Conservation (phyloP, 208 protist genomes). For the Leptomonas seymouri region DNA sequence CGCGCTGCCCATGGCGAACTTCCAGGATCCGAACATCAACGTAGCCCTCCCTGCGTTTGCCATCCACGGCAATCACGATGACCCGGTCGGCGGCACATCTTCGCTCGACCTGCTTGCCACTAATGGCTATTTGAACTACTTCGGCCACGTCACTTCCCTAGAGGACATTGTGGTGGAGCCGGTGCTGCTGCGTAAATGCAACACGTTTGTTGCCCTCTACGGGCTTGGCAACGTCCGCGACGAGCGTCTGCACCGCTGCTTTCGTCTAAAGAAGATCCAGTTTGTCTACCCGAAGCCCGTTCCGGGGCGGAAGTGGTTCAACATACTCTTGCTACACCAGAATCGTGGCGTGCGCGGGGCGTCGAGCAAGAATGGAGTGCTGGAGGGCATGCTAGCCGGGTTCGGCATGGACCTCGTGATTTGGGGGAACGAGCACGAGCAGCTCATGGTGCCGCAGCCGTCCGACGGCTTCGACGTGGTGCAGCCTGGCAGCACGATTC, state of each 20-base stretch:
- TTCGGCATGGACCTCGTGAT: slow-evolving; percentile 97
- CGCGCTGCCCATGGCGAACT: slow-evolving; percentile 82
- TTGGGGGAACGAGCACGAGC: slow-evolving; percentile 99
- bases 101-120: slow-evolving; percentile 96
- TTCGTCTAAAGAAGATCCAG: slow-evolving; percentile 93
- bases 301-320: slow-evolving; percentile 93
- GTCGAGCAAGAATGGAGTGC: slow-evolving; percentile 89
- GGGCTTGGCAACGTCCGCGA: slow-evolving; percentile 98
- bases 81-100: slow-evolving; percentile 95
- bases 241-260: slow-evolving; percentile 97
- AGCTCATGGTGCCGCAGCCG: slow-evolving; percentile 91
- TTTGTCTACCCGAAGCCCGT: slow-evolving; percentile 86
- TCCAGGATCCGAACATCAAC: slow-evolving; percentile 98
- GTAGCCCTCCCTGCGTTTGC: slow-evolving; percentile 98
- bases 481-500: slow-evolving; percentile 97
- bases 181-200: slow-evolving; percentile 93
- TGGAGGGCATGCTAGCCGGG: slow-evolving; percentile 92
- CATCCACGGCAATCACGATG: slow-evolving; percentile 99
- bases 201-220: slow-evolving; percentile 97
- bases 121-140: slow-evolving; percentile 98
- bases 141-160: slow-evolving; percentile 94
- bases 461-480: slow-evolving; percentile 92
- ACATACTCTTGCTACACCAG: slow-evolving; percentile 98
- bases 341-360: slow-evolving; percentile 91
- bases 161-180: slow-evolving; percentile 95